Base-by-base conservation (phyloP, 2,329 filamentous ascomycete species). In the Aspergillus hiratsukae region DNA sequence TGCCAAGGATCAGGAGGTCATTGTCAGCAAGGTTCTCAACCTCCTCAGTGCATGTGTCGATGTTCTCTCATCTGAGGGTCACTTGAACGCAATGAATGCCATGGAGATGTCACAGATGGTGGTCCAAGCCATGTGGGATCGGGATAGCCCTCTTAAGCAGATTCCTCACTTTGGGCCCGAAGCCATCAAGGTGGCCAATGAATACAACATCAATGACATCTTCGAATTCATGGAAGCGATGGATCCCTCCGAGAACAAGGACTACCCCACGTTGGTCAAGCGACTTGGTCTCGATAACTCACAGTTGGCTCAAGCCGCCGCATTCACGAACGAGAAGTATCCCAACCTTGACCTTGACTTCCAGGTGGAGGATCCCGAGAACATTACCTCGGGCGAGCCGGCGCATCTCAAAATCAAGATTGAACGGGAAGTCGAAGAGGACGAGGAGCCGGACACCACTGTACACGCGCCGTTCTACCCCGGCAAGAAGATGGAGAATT, bases 41-140 rank as follows among this genome's bases (percentile, higher is more conserved):
- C 83, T 99, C 10, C 83, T 99, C 49, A 95, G 90, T 71, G 93
- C 94, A 23, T 90, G 88, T 67, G 94, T 97, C 23, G 94, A 99
- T 72, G 91, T 99, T 17, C 83, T 99, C 37, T 96, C 91, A 9
- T 97, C 92, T 0, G 92, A 99, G 66, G 94, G 93, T 14, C 91
- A 97, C 67, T 82, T 99, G 60, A 99, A 99, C 70, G 93, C 94
- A 58, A 96, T 97, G 87, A 92, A 88, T 67, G 94, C 94, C 28
- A 99, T 99, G 93, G 94, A 99, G 74, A 91, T 99, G 84, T 96
- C 90, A 11, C 94, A 99, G 72, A 99, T 99, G 94, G 90, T 95
- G 53, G 92, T 99, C 3, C 94, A 99, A 76, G 92, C 89, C 51
- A 96, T 97, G 90, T 99, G 94, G 94, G 93, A 99, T 76, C 89